A percentile compares a stretch with the other conserved stretches of the same genome.
Evolutionary conservation across 163 green algal genomes (phyloP).

Genomic region (Scenedesmus sp.): DNA sequence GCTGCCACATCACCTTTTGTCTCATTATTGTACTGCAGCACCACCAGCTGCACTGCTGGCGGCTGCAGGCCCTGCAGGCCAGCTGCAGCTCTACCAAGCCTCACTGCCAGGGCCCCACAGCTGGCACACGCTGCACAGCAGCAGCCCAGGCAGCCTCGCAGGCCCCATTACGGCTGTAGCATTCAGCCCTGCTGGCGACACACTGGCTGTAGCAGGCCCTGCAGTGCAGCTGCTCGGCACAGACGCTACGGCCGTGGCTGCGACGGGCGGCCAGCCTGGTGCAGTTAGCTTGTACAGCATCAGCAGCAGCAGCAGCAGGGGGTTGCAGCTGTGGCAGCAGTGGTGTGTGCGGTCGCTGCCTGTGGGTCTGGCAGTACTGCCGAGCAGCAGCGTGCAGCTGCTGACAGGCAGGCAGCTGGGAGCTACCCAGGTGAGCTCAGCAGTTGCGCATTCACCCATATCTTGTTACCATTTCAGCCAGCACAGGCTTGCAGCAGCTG

Average conservation of each 20-base stretch:
- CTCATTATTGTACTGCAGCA: neutral
- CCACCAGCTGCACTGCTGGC: constrained; percentile 35
- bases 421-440: constrained; percentile 20
- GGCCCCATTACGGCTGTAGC: constrained; percentile 28
- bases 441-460: neutral
- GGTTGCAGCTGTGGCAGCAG: constrained; percentile 45
- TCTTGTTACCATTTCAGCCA: neutral
- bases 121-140: constrained; percentile 41
- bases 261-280: constrained; percentile 37
- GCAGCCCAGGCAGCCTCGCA: neutral
- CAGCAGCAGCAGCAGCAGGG: neutral
- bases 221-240: constrained; percentile 16
- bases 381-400: constrained; percentile 23
- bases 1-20: neutral
- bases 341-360: constrained; percentile 29
- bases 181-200: constrained; percentile 20
- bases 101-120: neutral
- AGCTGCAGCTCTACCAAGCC: constrained; percentile 30
- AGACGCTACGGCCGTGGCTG: constrained; percentile 25
- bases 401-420: constrained; percentile 19
- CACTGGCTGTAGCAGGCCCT: constrained; percentile 25
- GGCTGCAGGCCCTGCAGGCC: neutral
- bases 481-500: neutral
- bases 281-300: constrained; percentile 24
- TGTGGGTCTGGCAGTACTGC: constrained; percentile 2